A percentile compares a stretch with the other conserved stretches of the same genome.
phyloP scores from a whole-genome alignment of 306 rosid genomes.

The Sicyos edulis region DNA sequence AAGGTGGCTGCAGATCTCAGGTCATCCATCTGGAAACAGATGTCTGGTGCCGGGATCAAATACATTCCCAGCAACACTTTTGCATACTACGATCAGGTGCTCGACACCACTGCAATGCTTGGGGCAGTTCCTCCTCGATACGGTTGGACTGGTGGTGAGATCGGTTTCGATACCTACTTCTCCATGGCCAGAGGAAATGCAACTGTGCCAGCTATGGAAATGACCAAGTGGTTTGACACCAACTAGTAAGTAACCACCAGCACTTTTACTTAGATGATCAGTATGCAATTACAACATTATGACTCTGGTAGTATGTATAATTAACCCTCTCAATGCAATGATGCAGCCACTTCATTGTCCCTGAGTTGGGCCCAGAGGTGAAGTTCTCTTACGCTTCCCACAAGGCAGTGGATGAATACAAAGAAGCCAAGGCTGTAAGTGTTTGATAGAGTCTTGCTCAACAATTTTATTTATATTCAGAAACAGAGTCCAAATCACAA shows the following conservation, averaged over 20 bases:
- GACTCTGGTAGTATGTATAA: not conserved
- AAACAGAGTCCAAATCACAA: too few species aligned
- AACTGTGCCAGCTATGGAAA: slow-evolving; percentile 71
- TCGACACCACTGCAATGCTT: slow-evolving; percentile 72
- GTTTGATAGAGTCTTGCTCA: not conserved
- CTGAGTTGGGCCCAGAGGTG: slow-evolving; percentile 72
- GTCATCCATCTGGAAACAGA: slow-evolving; percentile 71
- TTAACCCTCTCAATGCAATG: slow-evolving; percentile 12
- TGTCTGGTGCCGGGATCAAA: slow-evolving; percentile 59
- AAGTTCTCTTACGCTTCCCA: slow-evolving; percentile 76
- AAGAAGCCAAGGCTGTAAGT: slow-evolving; percentile 75
- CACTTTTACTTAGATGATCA: not conserved
- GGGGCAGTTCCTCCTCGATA: slow-evolving; percentile 80
- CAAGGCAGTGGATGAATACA: slow-evolving; percentile 72
- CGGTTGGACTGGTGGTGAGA: slow-evolving; percentile 63
- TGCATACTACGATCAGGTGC: slow-evolving; percentile 76
- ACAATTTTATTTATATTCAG: too few species aligned
- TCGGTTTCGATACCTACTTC: slow-evolving; percentile 61
- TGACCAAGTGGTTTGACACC: slow-evolving; percentile 92
- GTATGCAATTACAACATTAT: slow-evolving; percentile 17
- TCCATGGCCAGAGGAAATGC: slow-evolving; percentile 90
- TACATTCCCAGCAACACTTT: slow-evolving; percentile 77
- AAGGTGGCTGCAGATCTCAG: slow-evolving; percentile 55
- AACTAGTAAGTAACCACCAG: slow-evolving; percentile 46
- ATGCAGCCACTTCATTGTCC: slow-evolving; percentile 80